A percentile compares a stretch with the other conserved stretches of the same genome.
Evolutionary conservation across 2,329 filamentous ascomycete species (phyloP).

Genomic region (Simplicillium aogashimaense): DNA sequence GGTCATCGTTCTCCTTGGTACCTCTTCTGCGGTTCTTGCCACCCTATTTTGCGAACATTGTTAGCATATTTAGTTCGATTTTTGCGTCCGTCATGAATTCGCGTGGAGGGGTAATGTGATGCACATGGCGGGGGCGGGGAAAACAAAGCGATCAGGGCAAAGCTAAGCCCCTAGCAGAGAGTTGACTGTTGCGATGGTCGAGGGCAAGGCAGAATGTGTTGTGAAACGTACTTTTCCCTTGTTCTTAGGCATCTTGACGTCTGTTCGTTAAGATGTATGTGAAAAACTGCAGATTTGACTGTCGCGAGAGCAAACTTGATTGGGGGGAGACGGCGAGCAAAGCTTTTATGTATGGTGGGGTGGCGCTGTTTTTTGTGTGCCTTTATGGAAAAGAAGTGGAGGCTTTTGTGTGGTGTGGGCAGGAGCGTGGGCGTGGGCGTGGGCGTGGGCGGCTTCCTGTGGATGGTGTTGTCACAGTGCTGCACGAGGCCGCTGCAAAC

Average conservation of each 20-base stretch:
- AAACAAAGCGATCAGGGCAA: background rate
- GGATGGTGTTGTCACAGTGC: too few species aligned
- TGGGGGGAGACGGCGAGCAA: slow-evolving; percentile 6
- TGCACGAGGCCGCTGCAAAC: too few species aligned
- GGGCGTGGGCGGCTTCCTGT: too few species aligned
- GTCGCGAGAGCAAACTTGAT: slow-evolving; percentile 6
- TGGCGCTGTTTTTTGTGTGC: slow-evolving; percentile 8
- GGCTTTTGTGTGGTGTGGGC: too few species aligned
- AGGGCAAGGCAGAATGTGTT: slow-evolving; percentile 1
- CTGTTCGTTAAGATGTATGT: slow-evolving; percentile 1
- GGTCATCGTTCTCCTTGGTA: slow-evolving; percentile 99
- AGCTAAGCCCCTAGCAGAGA: background rate
- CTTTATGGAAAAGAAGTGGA: too few species aligned
- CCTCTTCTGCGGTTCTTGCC: slow-evolving; percentile 97
- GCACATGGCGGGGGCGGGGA: slow-evolving; percentile 9
- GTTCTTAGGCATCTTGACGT: slow-evolving; percentile 83
- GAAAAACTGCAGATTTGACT: too few species aligned
- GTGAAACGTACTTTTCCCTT: slow-evolving; percentile 79
- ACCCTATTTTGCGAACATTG: slow-evolving; percentile 47
- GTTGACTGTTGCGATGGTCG: slow-evolving; percentile 4
- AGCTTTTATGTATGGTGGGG: background rate
- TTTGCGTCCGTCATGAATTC: slow-evolving; percentile 1
- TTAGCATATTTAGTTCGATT: slow-evolving; percentile 10
- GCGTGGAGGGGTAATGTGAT: background rate
- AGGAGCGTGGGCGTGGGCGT: too few species aligned